Evolutionary conservation across 306 rosid genomes (phyloP).

Genomic region (Alnus glutinosa): DNA sequence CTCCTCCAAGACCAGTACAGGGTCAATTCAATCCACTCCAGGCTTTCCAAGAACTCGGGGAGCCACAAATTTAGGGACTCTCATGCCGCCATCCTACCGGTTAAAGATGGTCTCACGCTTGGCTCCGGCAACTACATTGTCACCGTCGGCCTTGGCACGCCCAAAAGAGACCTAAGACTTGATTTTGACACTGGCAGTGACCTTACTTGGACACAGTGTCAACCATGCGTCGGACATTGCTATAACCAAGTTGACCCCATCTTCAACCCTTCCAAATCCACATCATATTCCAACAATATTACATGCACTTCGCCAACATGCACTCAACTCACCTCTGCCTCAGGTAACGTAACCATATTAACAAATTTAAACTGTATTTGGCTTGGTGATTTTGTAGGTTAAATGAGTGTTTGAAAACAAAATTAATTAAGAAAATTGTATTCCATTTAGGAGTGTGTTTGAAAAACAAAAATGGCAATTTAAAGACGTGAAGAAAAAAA

Average conservation of each 20-base stretch:
- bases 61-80: not conserved
- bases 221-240: slow-evolving; percentile 55
- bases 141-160: slow-evolving; percentile 62
- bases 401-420: too few species aligned
- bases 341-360: too few species aligned
- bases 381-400: slow-evolving; percentile 28
- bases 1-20: slow-evolving; percentile 24
- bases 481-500: too few species aligned
- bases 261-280: slow-evolving; percentile 45
- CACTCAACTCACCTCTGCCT: slow-evolving; percentile 49
- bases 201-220: slow-evolving; percentile 80
- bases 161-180: slow-evolving; percentile 50
- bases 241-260: slow-evolving; percentile 53
- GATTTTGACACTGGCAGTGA: slow-evolving; percentile 71
- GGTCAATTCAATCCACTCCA: slow-evolving; percentile 14
- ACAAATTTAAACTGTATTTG: too few species aligned
- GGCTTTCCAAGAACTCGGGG: not conserved
- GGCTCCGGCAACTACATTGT: slow-evolving; percentile 66
- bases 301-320: slow-evolving; percentile 38
- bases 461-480: too few species aligned
- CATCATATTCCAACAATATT: slow-evolving; percentile 50
- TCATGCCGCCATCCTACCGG: slow-evolving; percentile 32
- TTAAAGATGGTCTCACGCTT: slow-evolving; percentile 44
- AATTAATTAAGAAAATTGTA: too few species aligned
- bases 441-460: too few species aligned